Base-by-base conservation (phyloP, 495 filamentous ascomycete species). In the Zalerion maritima region DNA sequence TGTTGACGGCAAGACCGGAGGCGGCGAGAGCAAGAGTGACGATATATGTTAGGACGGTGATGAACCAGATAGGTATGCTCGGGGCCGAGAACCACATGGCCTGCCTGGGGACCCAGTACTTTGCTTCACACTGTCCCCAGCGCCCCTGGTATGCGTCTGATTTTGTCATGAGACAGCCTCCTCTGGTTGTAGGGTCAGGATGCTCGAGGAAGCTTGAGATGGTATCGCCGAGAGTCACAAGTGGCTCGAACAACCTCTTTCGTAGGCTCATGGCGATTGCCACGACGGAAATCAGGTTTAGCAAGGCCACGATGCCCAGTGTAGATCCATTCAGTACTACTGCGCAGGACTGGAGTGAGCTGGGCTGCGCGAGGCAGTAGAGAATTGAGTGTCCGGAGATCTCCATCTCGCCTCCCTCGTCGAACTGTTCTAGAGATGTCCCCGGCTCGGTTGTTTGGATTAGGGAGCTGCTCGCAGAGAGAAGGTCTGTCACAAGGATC, bases 201-300 rank as follows among this genome's bases (percentile, higher is more conserved):
- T 54, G 36, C 9, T 35, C 40, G 25, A 64, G 54, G 33, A 61
- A 64, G n/a, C 57, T 62, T 27, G 42, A 34, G 34, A 64, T 52
- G 18, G 60, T 47, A 26, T 64, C 60, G 35, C 60, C 58, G 13
- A 62, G 45, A 3, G 58, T 62, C 5, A 42, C 51, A 14, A 64
- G 50, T 6, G 58, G 60, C 11, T 43, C 38, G 40, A 55, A 54
- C 15, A 42, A 33, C 12, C 42, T 44, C 17, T 37, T 45, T 14
- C 37, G 29, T 7, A 64, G 39, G 17, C 54, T 41, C 6, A 43
- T 9, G 22, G 46, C 46, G 36, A 52, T 43, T 30, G 33, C 30
- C 16, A 60, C 34, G 31, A 60, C 36, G 15, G 43, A 37, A 16
- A 55, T 36, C 18, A 59, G 41, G 34, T 62, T 60, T 8, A 62